Percentiles rank a stretch among this genome's conserved stretches.
Evolutionary conservation across 352 stramenopile genomes (phyloP).

Genomic region (Thraustochytrium striatum): DNA sequence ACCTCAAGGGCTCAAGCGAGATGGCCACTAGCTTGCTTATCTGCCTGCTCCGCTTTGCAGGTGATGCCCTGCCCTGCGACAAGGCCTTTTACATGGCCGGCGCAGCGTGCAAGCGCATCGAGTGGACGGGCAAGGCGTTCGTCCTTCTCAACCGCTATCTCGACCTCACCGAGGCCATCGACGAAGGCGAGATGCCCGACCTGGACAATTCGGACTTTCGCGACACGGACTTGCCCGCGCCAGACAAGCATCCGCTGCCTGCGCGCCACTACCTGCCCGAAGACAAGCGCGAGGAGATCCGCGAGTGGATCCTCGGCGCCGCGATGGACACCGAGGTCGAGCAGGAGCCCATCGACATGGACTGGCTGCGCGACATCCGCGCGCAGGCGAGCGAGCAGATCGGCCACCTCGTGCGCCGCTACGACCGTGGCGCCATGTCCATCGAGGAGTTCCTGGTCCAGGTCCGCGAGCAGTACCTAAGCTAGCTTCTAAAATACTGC

Average conservation of each 20-base stretch:
- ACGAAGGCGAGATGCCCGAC: conserved; percentile 72
- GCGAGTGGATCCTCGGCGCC: conserved; percentile 87
- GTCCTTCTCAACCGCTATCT: conserved; percentile 91
- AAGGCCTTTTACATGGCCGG: conserved; percentile 89
- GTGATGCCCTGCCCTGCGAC: conserved; percentile 71
- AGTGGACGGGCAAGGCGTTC: conserved; percentile 83
- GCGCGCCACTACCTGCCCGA: conserved; percentile 59
- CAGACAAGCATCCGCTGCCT: conserved; percentile 60
- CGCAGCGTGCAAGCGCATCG: conserved; percentile 68
- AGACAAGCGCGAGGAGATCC: conserved; percentile 80
- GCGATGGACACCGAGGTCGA: conserved; percentile 90
- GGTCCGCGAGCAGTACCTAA: not conserved
- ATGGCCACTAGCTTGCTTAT: conserved; percentile 58
- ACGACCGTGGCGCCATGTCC: conserved; percentile 42
- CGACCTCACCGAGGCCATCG: conserved; percentile 87
- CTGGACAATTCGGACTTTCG: conserved; percentile 88
- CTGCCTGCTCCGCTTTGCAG: conserved; percentile 75
- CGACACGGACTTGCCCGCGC: conserved; percentile 80
- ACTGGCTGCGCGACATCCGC: conserved; percentile 27
- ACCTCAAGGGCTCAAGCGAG: conserved; percentile 50
- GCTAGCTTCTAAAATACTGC: conserved; percentile 91
- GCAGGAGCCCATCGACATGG: conserved; percentile 64
- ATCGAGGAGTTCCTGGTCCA: conserved; percentile 57
- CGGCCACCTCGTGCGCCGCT: conserved; percentile 15
- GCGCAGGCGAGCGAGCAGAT: not conserved